Base-by-base conservation (phyloP, 208 protist species). In the Acanthamoeba quina region DNA sequence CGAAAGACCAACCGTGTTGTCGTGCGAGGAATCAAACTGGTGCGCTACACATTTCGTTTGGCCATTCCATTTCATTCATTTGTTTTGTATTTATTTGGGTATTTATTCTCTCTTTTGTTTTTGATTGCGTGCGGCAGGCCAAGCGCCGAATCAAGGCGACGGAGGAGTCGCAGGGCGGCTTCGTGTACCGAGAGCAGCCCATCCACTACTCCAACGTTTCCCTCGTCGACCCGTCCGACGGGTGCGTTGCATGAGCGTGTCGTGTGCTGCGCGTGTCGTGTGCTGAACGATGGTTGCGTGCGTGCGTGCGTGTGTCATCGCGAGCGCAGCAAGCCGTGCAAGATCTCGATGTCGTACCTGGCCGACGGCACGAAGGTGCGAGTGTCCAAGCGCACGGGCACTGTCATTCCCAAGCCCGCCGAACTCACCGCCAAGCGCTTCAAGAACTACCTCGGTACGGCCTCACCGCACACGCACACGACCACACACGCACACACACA, bases 161-260 rank as follows among this genome's bases (percentile, higher is more conserved):
- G 37, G 62, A 70, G 29, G 62, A 92, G 44, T 31, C 26, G 24
- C 37, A 92, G 41, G 86, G 58, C 10, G 62, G 86, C 62, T 78
- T 76, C 37, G 34, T 92, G 24, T 78, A 54, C 86, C 15, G 26
- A 52, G 86, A 92, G 66, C 44, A 47, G 44, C 86, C 86, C 58
- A 76, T 92, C 31, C 56, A 92, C 86, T 92, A 92, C 86, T 78
- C 62, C 56, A 92, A 92, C 62, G 62, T 92, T 19, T 26, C 62
- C 26, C 66, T 92, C 62, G 62, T 92, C 24, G 86, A 92, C 31
- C 86, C 86, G 10, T 92, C 86, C 56, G 49, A 47, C 47, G 86
- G 86, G 86, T 92, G 17, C 58, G 60, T 31, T 26, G 15, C n/a
- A n/a, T n/a, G n/a, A n/a, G n/a, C n/a, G n/a, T 24, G 70, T 47